Base-by-base conservation (phyloP, 2,329 filamentous ascomycete species). In the Hypocreales sp. region DNA sequence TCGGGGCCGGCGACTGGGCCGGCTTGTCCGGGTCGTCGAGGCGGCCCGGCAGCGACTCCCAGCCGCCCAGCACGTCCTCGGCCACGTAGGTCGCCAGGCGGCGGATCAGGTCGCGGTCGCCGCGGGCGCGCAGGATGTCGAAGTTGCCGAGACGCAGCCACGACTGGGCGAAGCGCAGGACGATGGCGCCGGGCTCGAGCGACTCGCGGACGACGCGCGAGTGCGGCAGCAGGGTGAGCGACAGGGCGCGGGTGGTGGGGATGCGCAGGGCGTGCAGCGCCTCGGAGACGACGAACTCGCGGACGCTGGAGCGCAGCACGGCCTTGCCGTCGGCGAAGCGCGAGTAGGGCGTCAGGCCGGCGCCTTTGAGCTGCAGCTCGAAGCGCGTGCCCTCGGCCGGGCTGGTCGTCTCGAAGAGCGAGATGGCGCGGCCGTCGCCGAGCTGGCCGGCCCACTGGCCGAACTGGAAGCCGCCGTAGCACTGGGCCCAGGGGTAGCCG, bases 91-190 rank as follows among this genome's bases (percentile, higher is more conserved):
- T 80, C 5, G 82, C 74, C 8, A 94, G 57, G 35, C 69, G 68
- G 7, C 84, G 64, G 13, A 87, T 72, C 22, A 90, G 55, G 8
- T 62, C 64, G 13, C 86, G 64, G 39, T 98, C 84, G 18, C 81
- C 80, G 13, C 90, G 67, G 4, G 79, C 76, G 21, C 84, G 72
- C 7, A 86, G 65, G n/a, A 98, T 66, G 43, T 98, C 92, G 46
- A 98, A 98, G 13, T 79, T 95, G n/a, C 90, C 90, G 27, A 98
- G 72, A 15, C 90, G 68, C 24, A 98, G 54, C 90, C 90, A 98
- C 12, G 70, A 78, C 48, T 93, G 74, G 1, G 90, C 90, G 45
- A 94, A 94, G 8, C 90, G 72, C 16, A 82, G 68, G 9, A 98
- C 90, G 33, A 98, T 90, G 8, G 90, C 90, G 10, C 84, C 87